A percentile compares a stretch with the other conserved stretches of the same genome.
phyloP scores from a whole-genome alignment of 1,284 basidiomycete genomes.

The Hypsizygus ulmarius region DNA sequence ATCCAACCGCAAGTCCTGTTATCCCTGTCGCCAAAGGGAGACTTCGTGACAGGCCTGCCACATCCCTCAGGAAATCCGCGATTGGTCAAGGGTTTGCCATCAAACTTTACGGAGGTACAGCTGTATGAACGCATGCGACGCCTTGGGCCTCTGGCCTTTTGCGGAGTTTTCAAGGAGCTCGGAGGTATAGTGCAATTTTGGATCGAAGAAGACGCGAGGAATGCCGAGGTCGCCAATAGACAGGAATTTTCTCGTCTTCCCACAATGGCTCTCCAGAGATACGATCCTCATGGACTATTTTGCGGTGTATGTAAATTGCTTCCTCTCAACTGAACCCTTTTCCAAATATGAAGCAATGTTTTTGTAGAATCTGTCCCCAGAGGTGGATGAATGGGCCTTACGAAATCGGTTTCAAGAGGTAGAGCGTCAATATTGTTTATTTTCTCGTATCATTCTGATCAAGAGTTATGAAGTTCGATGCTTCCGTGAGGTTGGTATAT shows the following conservation, averaged over 20 bases:
- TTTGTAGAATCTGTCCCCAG: background rate
- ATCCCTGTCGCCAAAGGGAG: background rate
- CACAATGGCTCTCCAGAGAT: constrained; percentile 8
- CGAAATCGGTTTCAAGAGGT: too few species aligned
- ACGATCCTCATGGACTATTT: constrained; percentile 17
- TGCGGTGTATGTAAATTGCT: constrained; percentile 10
- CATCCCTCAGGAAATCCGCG: constrained; percentile 7
- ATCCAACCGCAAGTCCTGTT: constrained; percentile 1
- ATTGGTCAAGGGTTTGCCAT: constrained; percentile 7
- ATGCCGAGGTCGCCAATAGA: constrained; percentile 11
- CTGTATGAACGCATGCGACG: constrained; percentile 20
- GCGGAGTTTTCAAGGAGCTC: constrained; percentile 13
- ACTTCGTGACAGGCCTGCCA: constrained; percentile 1
- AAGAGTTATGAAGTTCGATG: too few species aligned
- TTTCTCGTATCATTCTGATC: too few species aligned
- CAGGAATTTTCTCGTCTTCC: background rate
- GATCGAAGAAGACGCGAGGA: constrained; percentile 17
- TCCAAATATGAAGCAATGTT: background rate
- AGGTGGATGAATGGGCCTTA: too few species aligned
- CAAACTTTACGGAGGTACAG: background rate
- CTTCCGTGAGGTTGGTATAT: too few species aligned
- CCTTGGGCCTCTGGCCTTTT: constrained; percentile 17
- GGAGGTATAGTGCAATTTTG: constrained; percentile 23
- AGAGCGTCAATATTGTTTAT: too few species aligned
- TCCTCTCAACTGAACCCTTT: background rate